A percentile compares a stretch with the other conserved stretches of the same genome.
Conservation (phyloP, 2,329 filamentous ascomycete genomes). For the Alternaria atra region DNA sequence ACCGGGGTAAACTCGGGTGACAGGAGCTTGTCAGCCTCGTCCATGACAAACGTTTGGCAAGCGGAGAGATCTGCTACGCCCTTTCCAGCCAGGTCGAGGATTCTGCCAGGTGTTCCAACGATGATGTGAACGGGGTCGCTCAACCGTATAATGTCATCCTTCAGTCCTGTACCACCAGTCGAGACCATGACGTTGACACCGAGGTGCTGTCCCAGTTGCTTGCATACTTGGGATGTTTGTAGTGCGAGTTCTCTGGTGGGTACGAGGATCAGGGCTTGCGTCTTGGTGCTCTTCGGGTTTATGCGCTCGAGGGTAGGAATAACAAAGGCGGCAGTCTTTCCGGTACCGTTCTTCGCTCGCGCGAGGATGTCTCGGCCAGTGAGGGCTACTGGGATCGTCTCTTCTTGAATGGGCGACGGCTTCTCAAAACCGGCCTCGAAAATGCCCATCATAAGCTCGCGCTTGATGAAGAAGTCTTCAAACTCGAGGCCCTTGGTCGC, state of each 20-base stretch:
- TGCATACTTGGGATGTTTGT: slow-evolving; percentile 99
- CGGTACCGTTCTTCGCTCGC: slow-evolving; percentile 97
- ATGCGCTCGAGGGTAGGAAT: slow-evolving; percentile 95
- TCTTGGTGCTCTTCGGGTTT: slow-evolving; percentile 95
- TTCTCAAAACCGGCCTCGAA: slow-evolving; percentile 99
- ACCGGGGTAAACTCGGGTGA: slow-evolving; percentile 97
- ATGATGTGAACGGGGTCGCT: slow-evolving; percentile 96
- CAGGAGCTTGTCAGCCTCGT: slow-evolving; percentile 97
- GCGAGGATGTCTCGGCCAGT: slow-evolving; percentile 95
- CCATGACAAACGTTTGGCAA: slow-evolving; percentile 99
- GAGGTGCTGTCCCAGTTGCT: slow-evolving; percentile 95
- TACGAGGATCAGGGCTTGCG: slow-evolving; percentile 94
- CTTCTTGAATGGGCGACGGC: slow-evolving; percentile 98
- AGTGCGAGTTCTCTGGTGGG: slow-evolving; percentile 96
- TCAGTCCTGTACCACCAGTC: slow-evolving; percentile 91
- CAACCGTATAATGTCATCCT: slow-evolving; percentile 95
- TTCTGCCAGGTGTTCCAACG: slow-evolving; percentile 95
- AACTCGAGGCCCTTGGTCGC: slow-evolving; percentile 98
- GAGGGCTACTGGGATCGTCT: slow-evolving; percentile 95
- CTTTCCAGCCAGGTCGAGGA: slow-evolving; percentile 95
- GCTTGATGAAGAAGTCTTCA: slow-evolving; percentile 94
- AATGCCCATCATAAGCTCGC: slow-evolving; percentile 97
- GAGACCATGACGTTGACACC: slow-evolving; percentile 99
- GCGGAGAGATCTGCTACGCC: slow-evolving; percentile 94
- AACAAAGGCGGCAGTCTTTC: slow-evolving; percentile 97